These are phyloP conservation scores for Luffa acutangula DNA, from an alignment of 306 rosid genomes.

Conservation along the genomic window DNA sequence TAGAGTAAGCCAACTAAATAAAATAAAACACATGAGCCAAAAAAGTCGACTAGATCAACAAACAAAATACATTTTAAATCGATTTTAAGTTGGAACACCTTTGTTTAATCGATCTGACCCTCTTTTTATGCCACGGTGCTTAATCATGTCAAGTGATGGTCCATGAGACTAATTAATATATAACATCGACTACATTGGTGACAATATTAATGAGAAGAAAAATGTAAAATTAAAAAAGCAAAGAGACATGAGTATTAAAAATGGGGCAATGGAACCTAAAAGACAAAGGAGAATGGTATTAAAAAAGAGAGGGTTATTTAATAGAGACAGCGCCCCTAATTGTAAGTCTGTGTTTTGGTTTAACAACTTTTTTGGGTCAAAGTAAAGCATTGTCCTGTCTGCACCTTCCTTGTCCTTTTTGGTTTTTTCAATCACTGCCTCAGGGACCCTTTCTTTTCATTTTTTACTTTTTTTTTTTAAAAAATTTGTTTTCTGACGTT, in stretches of 20 bases:
- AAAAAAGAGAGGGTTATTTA: not conserved
- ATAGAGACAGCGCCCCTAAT: not conserved
- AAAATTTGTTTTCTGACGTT: not conserved
- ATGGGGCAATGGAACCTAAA: not conserved
- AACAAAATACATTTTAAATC: no score
- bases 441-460: not conserved
- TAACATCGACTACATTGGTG: no score
- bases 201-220: not conserved
- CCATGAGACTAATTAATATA: no score
- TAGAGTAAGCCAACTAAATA: no score
- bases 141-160: no score
- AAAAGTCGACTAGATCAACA: no score
- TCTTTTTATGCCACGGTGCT: no score
- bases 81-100: not conserved
- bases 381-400: conserved; percentile 12
- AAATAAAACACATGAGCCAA: no score
- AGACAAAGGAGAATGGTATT: not conserved
- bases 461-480: not conserved
- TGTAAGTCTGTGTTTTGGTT: not conserved
- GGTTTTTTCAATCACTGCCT: not conserved
- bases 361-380: conserved; percentile 8
- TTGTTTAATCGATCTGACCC: not conserved
- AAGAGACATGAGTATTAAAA: not conserved
- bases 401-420: conserved; percentile 3
- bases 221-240: not conserved